These are phyloP conservation scores for Aspergillus saccharolyticus DNA, from an alignment of 495 filamentous ascomycete species.

Conservation along the genomic window DNA sequence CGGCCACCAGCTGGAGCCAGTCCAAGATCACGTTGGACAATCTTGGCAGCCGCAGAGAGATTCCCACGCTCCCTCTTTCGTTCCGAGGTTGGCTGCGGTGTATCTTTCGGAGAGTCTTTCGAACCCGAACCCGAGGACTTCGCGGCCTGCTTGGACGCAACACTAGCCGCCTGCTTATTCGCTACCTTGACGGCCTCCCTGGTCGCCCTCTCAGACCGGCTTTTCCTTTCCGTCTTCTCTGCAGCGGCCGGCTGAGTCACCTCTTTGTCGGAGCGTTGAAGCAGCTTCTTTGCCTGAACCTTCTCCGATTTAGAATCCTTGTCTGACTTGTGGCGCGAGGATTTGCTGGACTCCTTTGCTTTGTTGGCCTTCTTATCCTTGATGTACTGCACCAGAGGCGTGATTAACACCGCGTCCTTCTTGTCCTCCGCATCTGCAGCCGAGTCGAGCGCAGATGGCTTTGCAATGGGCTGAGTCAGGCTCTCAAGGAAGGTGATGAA, in stretches of 20 bases:
- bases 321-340: slow-evolving; percentile 54
- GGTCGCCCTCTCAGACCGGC: slow-evolving; percentile 54
- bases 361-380: slow-evolving; percentile 87
- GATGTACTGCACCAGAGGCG: slow-evolving; percentile 85
- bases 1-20: slow-evolving; percentile 57
- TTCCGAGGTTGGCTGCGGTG: slow-evolving; percentile 34
- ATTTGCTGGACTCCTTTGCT: slow-evolving; percentile 63
- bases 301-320: slow-evolving; percentile 59
- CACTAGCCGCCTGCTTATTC: slow-evolving; percentile 54
- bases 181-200: slow-evolving; percentile 79
- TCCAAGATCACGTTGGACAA: slow-evolving; percentile 86
- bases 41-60: slow-evolving; percentile 70
- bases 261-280: slow-evolving; percentile 44
- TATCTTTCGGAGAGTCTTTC: slow-evolving; percentile 30
- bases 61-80: slow-evolving; percentile 63
- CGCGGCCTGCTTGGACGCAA: slow-evolving; percentile 15
- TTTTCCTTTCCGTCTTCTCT: slow-evolving; percentile 52
- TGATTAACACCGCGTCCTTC: slow-evolving; percentile 66
- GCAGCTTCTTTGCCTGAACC: slow-evolving; percentile 46
- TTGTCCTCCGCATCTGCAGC: slow-evolving; percentile 49
- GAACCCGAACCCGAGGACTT: slow-evolving; percentile 24
- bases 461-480: slow-evolving; percentile 70
- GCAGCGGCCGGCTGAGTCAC: slow-evolving; percentile 20
- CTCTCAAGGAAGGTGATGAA: slow-evolving; percentile 90
- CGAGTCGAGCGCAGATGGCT: slow-evolving; percentile 45